Percentiles rank a stretch among this genome's conserved stretches.
Conservation (phyloP, 2,329 filamentous ascomycete genomes). For the Colletotrichum tabaci region DNA sequence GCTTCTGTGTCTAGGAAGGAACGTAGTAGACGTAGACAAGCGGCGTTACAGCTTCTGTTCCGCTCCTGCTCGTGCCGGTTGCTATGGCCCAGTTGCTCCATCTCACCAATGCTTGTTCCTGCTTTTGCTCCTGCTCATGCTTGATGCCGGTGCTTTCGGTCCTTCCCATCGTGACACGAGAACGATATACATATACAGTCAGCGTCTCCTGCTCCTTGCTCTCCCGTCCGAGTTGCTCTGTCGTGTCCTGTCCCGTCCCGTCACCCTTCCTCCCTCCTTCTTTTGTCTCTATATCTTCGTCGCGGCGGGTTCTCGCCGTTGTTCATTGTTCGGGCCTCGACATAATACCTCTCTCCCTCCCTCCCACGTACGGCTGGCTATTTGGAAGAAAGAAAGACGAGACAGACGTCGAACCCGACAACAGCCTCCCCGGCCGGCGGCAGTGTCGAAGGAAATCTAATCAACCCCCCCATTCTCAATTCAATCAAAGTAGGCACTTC, state of each 20-base stretch:
- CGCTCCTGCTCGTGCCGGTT: neutral
- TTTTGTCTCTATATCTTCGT: constrained; percentile 21
- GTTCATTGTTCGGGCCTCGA: constrained; percentile 1
- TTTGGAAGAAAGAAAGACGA: no score
- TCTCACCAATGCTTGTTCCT: neutral
- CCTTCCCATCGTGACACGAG: constrained; percentile 12
- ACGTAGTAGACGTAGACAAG: no score
- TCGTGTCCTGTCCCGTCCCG: constrained; percentile 2
- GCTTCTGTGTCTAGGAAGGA: no score
- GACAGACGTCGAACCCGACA: neutral
- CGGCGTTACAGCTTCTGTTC: neutral
- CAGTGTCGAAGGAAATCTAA: constrained; percentile 37
- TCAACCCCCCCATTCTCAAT: neutral
- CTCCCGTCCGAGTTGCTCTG: constrained; percentile 8
- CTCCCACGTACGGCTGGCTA: neutral
- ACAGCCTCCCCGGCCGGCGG: constrained; percentile 27
- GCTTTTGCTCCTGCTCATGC: neutral
- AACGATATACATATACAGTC: constrained; percentile 24
- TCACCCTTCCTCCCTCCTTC: constrained; percentile 24
- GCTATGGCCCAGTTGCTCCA: neutral
- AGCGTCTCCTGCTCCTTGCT: constrained; percentile 9
- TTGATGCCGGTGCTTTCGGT: neutral
- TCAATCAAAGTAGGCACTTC: constrained; percentile 5
- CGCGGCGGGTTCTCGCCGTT: constrained; percentile 13
- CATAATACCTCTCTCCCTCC: constrained; percentile 2